Evolutionary conservation across 345 rosid genomes (phyloP), one percentile per base, ranked within the genome.

Genomic region (Brassica carinata): DNA sequence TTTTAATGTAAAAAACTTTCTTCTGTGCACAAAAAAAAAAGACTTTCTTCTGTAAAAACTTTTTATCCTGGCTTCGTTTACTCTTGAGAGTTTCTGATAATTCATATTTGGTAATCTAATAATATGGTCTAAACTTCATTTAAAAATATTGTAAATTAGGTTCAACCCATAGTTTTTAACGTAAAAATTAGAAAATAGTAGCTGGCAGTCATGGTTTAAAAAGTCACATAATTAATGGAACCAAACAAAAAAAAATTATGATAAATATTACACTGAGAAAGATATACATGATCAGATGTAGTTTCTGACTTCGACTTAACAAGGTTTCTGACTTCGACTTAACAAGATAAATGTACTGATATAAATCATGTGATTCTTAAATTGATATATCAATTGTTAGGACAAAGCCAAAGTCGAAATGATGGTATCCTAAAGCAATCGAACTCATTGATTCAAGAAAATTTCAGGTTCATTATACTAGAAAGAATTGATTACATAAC

Each of bases 361-460:
- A 58, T 58, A 58, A 72, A 19, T 58, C 19, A 19, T 57, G 7
- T 59, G 65, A 33, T 30, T 57, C 72, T 26, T 51, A 53, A 36
- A 55, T 65, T 55, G 77, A 72, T 26, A 64, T 64, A 62, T 64
- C 43, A 65, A 33, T 15, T 11, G 66, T 72, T 72, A 55, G 72
- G 77, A 65, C 43, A 38, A 72, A 64, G 36, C 5, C 3, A 30
- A 65, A 27, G 67, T 58, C 61, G 5, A 64, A 78, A 72, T 78
- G 72, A 78, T 78, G 23, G 48, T 38, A 78, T 78, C 67, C 34
- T 43, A 79, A 57, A 79, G 78, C 51, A 67, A 61, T 48, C 34
- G 69, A 79, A 73, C 78, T 79, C 63, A 59, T 67, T 67, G 30
- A 40, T 40, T 71, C 76, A 53, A 64, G 23, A 64, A 77, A 78